Evolutionary conservation across 2,329 filamentous ascomycete species (phyloP), one percentile per base, ranked within the genome.

Genomic region (Camillea tinctor): DNA sequence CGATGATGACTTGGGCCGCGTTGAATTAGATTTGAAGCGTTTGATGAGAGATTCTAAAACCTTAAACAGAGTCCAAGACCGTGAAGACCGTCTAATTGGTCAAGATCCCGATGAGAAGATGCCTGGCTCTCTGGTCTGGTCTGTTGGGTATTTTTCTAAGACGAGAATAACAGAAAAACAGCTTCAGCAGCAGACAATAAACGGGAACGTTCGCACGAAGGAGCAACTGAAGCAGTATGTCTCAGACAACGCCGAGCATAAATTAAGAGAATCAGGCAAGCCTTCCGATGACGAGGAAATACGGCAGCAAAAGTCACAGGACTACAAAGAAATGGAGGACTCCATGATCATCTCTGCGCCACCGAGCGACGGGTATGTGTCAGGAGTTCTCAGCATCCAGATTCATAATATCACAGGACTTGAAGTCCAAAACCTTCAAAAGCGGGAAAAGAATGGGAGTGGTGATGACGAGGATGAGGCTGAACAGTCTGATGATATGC

Each of bases 321-420:
- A 91, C 68, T 81, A 87, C 66, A 87, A 87, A 68, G 77, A 79
- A 30, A 73, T 79, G 50, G 80, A 85, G 67, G 85, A 90, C 66
- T 77, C 84, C 24, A 85, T 92, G 77, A 87, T 90, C 48, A 88
- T 88, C 59, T 85, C 86, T 0, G 84, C 88, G 4, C 87, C 88
- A 1, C 89, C 90, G 0, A 83, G 85, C 3, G 72, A 83, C 1
- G 80, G 83, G 0, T 87, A 84, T 59, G 84, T 84, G 0, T 88
- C 84, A 20, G 90, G 90, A 1, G 81, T 92, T 17, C 80, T 92
- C 30, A 86, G 86, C 63, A 80, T 92, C 50, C 87, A 90, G 60
- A 86, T 91, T 55, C 89, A 92, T 69, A 88, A 92, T 65, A 89
- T 91, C 55, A 89, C 85, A 0, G 87, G 88, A 0, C 78, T 92